Base-by-base conservation (phyloP, 2,329 filamentous ascomycete species). In the Trichocomaceae sp. region DNA sequence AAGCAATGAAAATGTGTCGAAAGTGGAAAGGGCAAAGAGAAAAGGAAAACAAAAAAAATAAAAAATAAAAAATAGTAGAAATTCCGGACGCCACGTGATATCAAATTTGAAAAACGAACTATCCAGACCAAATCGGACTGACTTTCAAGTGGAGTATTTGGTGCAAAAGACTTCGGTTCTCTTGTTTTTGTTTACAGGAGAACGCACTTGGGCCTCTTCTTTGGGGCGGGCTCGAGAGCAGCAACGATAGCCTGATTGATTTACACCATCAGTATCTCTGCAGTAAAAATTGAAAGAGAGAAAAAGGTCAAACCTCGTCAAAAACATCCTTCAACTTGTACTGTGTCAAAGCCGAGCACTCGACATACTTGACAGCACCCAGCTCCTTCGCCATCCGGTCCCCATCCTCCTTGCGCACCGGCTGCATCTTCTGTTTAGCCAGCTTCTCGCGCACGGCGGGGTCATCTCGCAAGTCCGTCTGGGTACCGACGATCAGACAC, bases 321-420 rank as follows among this genome's bases (percentile, higher is more conserved):
- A 99, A 99, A 17, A 99, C 93, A 69, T 97, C 93, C 81, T 99
- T 99, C 62, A 99, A 78, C 77, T 96, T 96, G 78, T 91, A 96
- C 78, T 99, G 93, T 59, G 93, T 97, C 72, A 99, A 77, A 56
- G 93, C 93, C 70, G 91, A 96, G 79, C 93, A 99, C 77, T 99
- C 93, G 61, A 97, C 93, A 66, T 99, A 99, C 79, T 96, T 97
- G 66, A 99, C 90, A 5, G 93, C 93, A 59, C 90, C 90, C n/a
- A 97, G 77, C 60, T 97, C 92, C 78, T 92, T 96, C 2, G 93
- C 92, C 90, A 97, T 96, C 64, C 85, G 81, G 73, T 97, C 92
- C 52, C 93, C 93, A 62, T 96, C 91, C 72, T 96, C 90, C 73
- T 88, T 90, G 70, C 84, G 83, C 58, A 99, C 91, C 2, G 92